Percentiles rank a stretch among this genome's conserved stretches.
Evolutionary conservation across 2,329 filamentous ascomycete species (phyloP).

Genomic region (Exophiala sp.): DNA sequence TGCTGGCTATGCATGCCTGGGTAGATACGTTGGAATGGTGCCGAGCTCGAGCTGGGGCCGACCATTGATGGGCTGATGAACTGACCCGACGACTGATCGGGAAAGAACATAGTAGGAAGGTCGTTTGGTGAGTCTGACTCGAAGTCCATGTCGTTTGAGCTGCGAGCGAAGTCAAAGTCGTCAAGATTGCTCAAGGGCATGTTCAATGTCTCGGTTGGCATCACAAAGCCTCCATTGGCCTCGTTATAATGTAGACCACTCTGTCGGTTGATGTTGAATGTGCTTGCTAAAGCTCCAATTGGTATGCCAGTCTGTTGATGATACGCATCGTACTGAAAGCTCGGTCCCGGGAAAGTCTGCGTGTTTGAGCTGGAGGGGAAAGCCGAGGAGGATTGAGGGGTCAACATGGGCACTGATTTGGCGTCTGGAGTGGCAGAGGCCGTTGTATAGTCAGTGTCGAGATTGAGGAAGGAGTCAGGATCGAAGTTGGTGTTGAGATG

Average conservation of each 20-base stretch:
- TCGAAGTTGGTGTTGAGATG: conserved; percentile 38
- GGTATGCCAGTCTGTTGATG: conserved; percentile 93
- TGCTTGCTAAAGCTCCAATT: conserved; percentile 74
- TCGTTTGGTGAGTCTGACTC: conserved; percentile 58
- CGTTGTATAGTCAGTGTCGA: conserved; percentile 41
- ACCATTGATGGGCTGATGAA: conserved; percentile 71
- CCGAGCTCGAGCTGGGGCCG: conserved; percentile 35
- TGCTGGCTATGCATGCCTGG: conserved; percentile 91
- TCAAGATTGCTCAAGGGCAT: conserved; percentile 46
- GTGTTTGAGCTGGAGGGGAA: conserved; percentile 45
- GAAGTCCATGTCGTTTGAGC: conserved; percentile 66
- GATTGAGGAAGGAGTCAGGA: conserved; percentile 46
- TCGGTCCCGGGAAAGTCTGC: conserved; percentile 69
- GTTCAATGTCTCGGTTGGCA: conserved; percentile 33
- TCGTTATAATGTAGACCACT: conserved; percentile 40
- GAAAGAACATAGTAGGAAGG: conserved; percentile 63
- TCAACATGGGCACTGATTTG: conserved; percentile 36
- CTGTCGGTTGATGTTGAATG: conserved; percentile 70
- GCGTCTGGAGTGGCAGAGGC: conserved; percentile 27
- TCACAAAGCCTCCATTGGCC: conserved; percentile 42
- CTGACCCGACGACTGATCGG: conserved; percentile 43
- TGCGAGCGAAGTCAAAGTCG: conserved; percentile 56
- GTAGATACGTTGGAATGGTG: conserved; percentile 71
- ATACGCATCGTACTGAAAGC: conserved; percentile 92
- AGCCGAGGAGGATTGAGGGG: conserved; percentile 35